phyloP scores from a whole-genome alignment of 805 yeast genomes.

The Myxozyma kluyveri region DNA sequence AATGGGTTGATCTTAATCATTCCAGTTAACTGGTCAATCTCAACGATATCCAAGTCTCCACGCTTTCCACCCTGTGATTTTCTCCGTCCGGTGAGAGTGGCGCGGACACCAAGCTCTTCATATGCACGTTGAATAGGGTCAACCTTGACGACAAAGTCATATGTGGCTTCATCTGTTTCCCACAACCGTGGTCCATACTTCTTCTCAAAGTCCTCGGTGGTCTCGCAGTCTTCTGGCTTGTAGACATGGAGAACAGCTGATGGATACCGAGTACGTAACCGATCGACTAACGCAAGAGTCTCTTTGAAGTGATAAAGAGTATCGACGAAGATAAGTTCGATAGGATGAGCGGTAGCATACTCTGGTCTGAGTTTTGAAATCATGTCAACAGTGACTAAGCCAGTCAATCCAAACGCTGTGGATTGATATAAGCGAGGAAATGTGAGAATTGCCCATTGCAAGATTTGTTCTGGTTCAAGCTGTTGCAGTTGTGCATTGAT shows the following conservation, averaged over 20 bases:
- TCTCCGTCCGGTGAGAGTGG: conserved; percentile 89
- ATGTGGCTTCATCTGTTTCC: conserved; percentile 75
- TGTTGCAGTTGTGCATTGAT: conserved; percentile 60
- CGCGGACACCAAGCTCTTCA: conserved; percentile 64
- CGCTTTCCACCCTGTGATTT: conserved; percentile 87
- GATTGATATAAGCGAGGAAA: conserved; percentile 84
- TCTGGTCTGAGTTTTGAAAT: conserved; percentile 50
- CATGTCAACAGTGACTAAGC: conserved; percentile 83
- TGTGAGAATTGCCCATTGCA: conserved; percentile 79
- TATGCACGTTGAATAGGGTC: conserved; percentile 91
- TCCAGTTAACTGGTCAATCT: conserved; percentile 65
- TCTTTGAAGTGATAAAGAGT: conserved; percentile 95
- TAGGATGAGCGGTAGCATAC: conserved; percentile 40
- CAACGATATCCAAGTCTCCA: conserved; percentile 66
- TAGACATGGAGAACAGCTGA: conserved; percentile 57
- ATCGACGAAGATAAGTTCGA: conserved; percentile 81
- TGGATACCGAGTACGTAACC: conserved; percentile 57
- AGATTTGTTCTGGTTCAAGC: conserved; percentile 64
- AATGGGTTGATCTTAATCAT: conserved; percentile 86
- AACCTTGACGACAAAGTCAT: conserved; percentile 85
- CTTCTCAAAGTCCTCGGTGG: conserved; percentile 61
- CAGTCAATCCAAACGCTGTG: conserved; percentile 93
- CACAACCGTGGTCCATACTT: conserved; percentile 76
- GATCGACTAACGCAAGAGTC: conserved; percentile 69
- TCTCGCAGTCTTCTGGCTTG: conserved; percentile 57